A percentile compares a stretch with the other conserved stretches of the same genome.
Conservation (phyloP, 2,329 filamentous ascomycete genomes). For the Polychaeton citri region DNA sequence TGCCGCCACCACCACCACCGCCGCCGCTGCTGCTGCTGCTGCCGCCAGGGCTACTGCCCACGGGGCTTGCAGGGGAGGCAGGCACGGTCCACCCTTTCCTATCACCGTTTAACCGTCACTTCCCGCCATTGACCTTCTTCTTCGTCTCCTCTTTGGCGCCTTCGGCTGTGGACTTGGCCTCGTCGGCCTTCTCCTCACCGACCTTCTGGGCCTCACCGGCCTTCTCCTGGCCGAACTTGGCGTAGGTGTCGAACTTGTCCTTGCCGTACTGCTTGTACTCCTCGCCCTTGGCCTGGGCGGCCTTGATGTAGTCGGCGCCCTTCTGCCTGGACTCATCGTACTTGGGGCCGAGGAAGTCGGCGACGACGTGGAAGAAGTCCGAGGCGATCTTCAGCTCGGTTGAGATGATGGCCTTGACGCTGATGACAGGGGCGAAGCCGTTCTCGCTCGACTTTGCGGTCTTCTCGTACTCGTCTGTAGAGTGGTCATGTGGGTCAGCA, state of each 20-base stretch:
- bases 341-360: constrained; percentile 20
- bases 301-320: constrained; percentile 14
- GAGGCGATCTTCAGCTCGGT: constrained; percentile 20
- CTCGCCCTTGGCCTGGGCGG: constrained; percentile 14
- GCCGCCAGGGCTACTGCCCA: neutral
- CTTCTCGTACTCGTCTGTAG: constrained; percentile 25
- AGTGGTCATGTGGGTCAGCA: neutral
- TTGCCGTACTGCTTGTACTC: constrained; percentile 13
- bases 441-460: constrained; percentile 20
- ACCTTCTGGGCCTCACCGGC: constrained; percentile 14
- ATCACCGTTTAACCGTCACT: constrained; percentile 5
- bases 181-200: constrained; percentile 13
- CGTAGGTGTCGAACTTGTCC: constrained; percentile 14
- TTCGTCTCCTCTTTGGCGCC: constrained; percentile 13
- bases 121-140: constrained; percentile 11
- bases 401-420: constrained; percentile 20
- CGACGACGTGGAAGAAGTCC: constrained; percentile 19
- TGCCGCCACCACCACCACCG: neutral
- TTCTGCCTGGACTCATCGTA: constrained; percentile 23
- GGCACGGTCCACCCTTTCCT: neutral
- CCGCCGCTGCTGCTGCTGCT: neutral
- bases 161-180: constrained; percentile 16
- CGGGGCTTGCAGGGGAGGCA: neutral
- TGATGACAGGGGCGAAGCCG: constrained; percentile 14
- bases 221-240: constrained; percentile 15